These are phyloP conservation scores for Solanum pinnatisectum DNA, from an alignment of 257 asterid species.

Conservation along the genomic window DNA sequence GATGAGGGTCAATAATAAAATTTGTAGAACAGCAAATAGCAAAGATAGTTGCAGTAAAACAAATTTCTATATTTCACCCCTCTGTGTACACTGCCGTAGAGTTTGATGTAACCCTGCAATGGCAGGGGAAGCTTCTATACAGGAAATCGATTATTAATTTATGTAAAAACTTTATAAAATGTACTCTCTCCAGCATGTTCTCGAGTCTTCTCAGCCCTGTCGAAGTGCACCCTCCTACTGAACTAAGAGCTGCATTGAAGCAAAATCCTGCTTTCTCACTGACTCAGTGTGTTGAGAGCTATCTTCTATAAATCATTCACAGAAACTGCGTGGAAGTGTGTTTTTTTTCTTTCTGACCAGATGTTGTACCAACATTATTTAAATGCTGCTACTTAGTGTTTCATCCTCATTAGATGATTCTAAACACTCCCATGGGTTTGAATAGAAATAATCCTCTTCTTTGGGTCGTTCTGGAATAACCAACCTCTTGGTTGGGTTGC, in stretches of 20 bases:
- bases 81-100: slow-evolving; percentile 29
- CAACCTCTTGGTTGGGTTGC: slow-evolving; percentile 56
- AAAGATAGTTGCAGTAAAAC: slow-evolving; percentile 5
- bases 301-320: slow-evolving; percentile 10
- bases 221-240: slow-evolving; percentile 1
- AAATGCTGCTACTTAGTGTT: slow-evolving; percentile 23
- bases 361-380: slow-evolving; percentile 11
- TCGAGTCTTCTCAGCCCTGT: background rate
- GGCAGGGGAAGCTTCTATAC: slow-evolving; percentile 59
- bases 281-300: slow-evolving; percentile 9
- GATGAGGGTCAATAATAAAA: background rate
- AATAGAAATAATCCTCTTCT: slow-evolving; percentile 94
- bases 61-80: slow-evolving; percentile 33
- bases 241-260: slow-evolving; percentile 15
- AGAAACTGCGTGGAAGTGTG: slow-evolving; percentile 3
- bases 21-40: background rate
- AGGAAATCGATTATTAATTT: slow-evolving; percentile 35
- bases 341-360: slow-evolving; percentile 3
- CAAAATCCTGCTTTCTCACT: slow-evolving; percentile 19
- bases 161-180: background rate
- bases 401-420: slow-evolving; percentile 42
- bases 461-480: slow-evolving; percentile 87
- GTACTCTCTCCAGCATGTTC: slow-evolving; percentile 3
- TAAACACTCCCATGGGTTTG: slow-evolving; percentile 93
- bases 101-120: slow-evolving; percentile 28